Percentiles rank a stretch among this genome's conserved stretches.
These are phyloP conservation scores for Castanospermum australe DNA, from an alignment of 306 rosid species.

Conservation along the genomic window DNA sequence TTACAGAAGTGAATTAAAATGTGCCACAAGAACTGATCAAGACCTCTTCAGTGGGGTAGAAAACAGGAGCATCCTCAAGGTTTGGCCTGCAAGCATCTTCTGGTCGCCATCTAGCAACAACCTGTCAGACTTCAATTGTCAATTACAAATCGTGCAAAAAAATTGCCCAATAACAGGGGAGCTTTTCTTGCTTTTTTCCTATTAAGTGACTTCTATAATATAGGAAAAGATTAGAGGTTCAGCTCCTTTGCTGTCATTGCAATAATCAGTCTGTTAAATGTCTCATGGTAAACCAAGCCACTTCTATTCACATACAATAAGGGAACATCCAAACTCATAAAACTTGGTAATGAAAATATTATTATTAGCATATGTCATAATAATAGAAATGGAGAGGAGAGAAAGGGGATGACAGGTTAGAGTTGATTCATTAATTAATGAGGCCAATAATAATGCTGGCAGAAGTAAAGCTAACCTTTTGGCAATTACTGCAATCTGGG, in stretches of 20 bases:
- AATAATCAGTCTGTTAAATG: conserved; percentile 1
- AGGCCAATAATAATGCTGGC: neutral
- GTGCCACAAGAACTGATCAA: conserved; percentile 34
- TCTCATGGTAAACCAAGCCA: conserved; percentile 7
- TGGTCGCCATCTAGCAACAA: conserved; percentile 90
- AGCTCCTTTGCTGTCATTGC: conserved; percentile 3
- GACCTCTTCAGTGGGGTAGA: conserved; percentile 95
- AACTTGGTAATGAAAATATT: conserved; percentile 16
- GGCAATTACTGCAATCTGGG: conserved; percentile 80
- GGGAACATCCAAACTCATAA: conserved; percentile 16
- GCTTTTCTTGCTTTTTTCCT: neutral
- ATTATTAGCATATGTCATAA: neutral
- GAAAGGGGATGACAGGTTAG: neutral
- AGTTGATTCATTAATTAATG: conserved; percentile 15
- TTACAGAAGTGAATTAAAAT: conserved; percentile 16
- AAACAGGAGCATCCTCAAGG: conserved; percentile 85
- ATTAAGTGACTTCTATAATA: neutral
- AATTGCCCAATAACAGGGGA: neutral
- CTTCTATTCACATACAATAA: neutral
- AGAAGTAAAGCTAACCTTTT: conserved; percentile 59
- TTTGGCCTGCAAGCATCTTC: conserved; percentile 69
- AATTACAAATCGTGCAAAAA: conserved; percentile 28
- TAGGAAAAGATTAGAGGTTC: neutral
- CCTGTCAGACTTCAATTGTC: conserved; percentile 54
- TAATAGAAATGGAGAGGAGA: conserved; percentile 4